phyloP scores from a whole-genome alignment of 306 rosid genomes.

The Cajanus cajan region DNA sequence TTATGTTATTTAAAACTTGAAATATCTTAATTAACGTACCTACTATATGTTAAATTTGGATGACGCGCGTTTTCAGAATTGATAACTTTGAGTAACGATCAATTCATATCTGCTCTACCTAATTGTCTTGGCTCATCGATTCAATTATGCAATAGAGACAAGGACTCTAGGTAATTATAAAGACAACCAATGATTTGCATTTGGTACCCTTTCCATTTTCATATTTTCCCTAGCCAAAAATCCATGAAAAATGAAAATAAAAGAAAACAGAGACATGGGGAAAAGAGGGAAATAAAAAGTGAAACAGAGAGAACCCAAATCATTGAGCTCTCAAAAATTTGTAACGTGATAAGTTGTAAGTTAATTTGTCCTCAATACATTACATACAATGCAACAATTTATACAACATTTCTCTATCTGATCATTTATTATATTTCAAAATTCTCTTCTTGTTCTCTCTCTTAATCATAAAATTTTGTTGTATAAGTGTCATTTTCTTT shows the following conservation, averaged over 20 bases:
- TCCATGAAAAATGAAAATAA: background rate
- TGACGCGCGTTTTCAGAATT: slow-evolving; percentile 28
- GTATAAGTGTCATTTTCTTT: no score
- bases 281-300: background rate
- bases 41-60: slow-evolving; percentile 39
- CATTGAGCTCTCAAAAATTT: slow-evolving; percentile 14
- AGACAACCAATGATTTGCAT: slow-evolving; percentile 9
- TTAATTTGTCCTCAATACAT: slow-evolving; percentile 32
- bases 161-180: slow-evolving; percentile 27
- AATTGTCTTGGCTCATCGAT: slow-evolving; percentile 41
- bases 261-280: background rate
- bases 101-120: slow-evolving; percentile 67
- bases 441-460: no score
- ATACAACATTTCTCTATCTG: background rate
- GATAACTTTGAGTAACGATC: slow-evolving; percentile 52
- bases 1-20: background rate
- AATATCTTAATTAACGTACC: slow-evolving; percentile 34
- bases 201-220: slow-evolving; percentile 25
- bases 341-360: slow-evolving; percentile 36
- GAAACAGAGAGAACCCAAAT: background rate
- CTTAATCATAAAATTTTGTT: no score
- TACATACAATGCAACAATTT: background rate
- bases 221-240: background rate
- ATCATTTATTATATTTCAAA: no score
- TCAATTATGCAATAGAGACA: slow-evolving; percentile 29